Evolutionary conservation across 371 early-diverging fungal species (phyloP).

Genomic region (Circinella umbellata): DNA sequence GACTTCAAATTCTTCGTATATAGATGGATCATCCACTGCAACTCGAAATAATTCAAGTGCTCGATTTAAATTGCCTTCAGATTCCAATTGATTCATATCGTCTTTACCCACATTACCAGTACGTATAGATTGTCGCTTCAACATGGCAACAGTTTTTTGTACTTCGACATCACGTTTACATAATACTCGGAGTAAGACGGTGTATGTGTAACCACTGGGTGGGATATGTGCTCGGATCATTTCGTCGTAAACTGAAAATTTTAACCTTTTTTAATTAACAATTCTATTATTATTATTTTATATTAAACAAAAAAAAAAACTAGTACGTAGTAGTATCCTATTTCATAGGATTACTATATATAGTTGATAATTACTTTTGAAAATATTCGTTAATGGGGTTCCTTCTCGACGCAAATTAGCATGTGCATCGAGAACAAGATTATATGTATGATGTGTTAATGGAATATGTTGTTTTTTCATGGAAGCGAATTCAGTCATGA

Average conservation of each 20-base stretch:
- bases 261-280: too few relatives aligned
- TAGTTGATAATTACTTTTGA: constrained; percentile 33
- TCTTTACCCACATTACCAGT: constrained; percentile 23
- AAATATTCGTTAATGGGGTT: constrained; percentile 34
- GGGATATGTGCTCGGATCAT: constrained; percentile 39
- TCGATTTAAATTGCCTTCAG: constrained; percentile 39
- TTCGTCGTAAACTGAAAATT: constrained; percentile 44
- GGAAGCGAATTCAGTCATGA: constrained; percentile 34
- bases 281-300: too few relatives aligned
- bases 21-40: constrained; percentile 28
- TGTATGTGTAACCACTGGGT: constrained; percentile 44
- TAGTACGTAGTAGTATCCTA: too few relatives aligned
- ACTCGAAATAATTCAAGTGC: constrained; percentile 44
- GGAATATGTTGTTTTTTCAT: constrained; percentile 37
- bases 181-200: constrained; percentile 39
- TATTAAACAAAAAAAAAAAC: too few relatives aligned
- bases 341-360: background rate
- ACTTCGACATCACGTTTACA: constrained; percentile 57
- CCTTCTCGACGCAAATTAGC: constrained; percentile 46
- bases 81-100: constrained; percentile 36
- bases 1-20: constrained; percentile 36
- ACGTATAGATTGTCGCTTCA: constrained; percentile 43
- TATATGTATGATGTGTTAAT: constrained; percentile 50
- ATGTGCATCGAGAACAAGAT: constrained; percentile 50
- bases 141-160: constrained; percentile 50